phyloP scores from a whole-genome alignment of 2,329 filamentous ascomycete species.

The Calonectria multiphialidica region DNA sequence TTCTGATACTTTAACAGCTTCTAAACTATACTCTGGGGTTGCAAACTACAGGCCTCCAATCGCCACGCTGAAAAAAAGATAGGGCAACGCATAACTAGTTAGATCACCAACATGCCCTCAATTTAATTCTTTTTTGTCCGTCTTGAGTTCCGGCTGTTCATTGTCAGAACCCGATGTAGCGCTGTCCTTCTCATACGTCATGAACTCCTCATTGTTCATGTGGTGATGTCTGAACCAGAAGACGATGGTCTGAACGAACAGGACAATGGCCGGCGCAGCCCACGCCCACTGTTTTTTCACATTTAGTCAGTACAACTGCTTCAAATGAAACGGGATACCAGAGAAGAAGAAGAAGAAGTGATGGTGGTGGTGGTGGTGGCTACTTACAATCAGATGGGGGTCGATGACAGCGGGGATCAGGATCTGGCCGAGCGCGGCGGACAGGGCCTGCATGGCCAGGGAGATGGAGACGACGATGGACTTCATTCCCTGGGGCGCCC shows the following conservation, averaged over 20 bases:
- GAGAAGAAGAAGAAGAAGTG: too few species aligned
- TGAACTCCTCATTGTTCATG: constrained; percentile 34
- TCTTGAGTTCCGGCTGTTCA: background rate
- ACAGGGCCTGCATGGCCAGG: constrained; percentile 60
- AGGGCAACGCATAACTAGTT: background rate
- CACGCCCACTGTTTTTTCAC: constrained; percentile 40
- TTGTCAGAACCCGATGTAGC: background rate
- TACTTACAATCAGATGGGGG: constrained; percentile 55
- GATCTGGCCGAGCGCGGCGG: constrained; percentile 56
- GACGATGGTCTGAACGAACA: constrained; percentile 37
- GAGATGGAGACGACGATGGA: constrained; percentile 63
- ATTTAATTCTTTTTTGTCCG: background rate
- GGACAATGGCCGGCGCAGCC: constrained; percentile 40
- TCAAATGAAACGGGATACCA: background rate
- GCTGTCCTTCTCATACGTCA: constrained; percentile 12
- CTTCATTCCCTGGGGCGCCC: constrained; percentile 64
- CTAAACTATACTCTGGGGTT: background rate
- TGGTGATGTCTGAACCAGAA: constrained; percentile 42
- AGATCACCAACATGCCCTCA: too few species aligned
- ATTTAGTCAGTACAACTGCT: constrained; percentile 41
- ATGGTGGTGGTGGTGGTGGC: too few species aligned
- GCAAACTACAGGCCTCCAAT: background rate
- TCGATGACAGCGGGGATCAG: constrained; percentile 57
- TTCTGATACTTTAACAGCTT: background rate
- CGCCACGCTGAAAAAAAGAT: background rate